phyloP scores from a whole-genome alignment of 176 grass and related monocot species.

The Triticum turgidum region DNA sequence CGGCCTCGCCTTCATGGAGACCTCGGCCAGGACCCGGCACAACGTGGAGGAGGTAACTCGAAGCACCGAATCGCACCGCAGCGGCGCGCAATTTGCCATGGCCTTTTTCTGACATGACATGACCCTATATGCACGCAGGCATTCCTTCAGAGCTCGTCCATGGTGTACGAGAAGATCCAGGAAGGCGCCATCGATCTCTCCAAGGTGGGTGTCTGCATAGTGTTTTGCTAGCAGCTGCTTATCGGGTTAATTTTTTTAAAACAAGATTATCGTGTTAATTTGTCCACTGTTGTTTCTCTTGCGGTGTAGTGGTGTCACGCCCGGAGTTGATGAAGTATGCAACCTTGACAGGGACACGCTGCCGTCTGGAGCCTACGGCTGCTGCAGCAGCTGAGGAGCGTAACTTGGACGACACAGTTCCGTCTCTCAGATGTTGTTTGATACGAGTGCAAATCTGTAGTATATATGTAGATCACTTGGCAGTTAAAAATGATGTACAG shows the following conservation, averaged over 20 bases:
- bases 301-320: conserved; percentile 53
- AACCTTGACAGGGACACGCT: conserved; percentile 8
- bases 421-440: background rate
- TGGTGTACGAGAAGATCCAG: conserved; percentile 62
- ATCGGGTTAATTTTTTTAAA: too few species aligned
- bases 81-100: background rate
- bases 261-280: too few species aligned
- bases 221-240: too few species aligned
- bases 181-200: conserved; percentile 56
- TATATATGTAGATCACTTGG: too few species aligned
- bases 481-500: too few species aligned
- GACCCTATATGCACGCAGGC: conserved; percentile 26
- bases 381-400: conserved; percentile 43
- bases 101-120: background rate
- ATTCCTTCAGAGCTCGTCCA: conserved; percentile 45
- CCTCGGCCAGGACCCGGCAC: conserved; percentile 59
- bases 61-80: background rate
- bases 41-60: conserved; percentile 58
- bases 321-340: conserved; percentile 41
- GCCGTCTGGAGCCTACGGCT: conserved; percentile 25
- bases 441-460: background rate
- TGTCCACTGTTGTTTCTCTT: background rate
- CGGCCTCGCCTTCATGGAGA: conserved; percentile 60
- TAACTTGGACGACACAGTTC: background rate
- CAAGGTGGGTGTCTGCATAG: conserved; percentile 41